Conservation (phyloP, 495 filamentous ascomycete genomes). For the Rhizodiscina lignyota region DNA sequence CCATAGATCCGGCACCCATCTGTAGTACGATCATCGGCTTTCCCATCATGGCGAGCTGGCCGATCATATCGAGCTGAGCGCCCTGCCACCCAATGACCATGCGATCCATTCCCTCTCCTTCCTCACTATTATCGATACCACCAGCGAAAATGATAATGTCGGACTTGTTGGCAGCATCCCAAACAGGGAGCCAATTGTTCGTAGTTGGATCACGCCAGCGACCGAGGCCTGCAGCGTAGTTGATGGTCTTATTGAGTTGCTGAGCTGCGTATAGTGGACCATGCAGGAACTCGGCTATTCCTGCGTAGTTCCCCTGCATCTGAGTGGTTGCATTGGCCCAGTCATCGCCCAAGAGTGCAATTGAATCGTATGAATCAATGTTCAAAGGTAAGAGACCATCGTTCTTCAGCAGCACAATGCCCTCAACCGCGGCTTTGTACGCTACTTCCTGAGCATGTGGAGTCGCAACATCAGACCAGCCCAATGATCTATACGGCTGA, state of each 20-base stretch:
- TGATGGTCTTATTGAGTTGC: slow-evolving; percentile 26
- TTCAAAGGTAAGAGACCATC: slow-evolving; percentile 35
- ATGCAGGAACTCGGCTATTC: slow-evolving; percentile 36
- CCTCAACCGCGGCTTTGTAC: slow-evolving; percentile 39
- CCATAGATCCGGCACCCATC: slow-evolving; percentile 3
- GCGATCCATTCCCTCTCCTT: slow-evolving; percentile 38
- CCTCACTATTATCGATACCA: slow-evolving; percentile 39
- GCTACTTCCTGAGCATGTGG: slow-evolving; percentile 37
- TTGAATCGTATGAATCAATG: slow-evolving; percentile 19
- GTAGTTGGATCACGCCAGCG: slow-evolving; percentile 25
- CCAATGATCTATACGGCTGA: slow-evolving; percentile 30
- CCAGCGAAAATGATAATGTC: slow-evolving; percentile 40
- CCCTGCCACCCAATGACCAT: slow-evolving; percentile 39
- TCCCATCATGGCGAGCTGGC: neutral
- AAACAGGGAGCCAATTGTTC: slow-evolving; percentile 9
- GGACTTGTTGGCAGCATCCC: slow-evolving; percentile 26
- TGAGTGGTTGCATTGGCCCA: slow-evolving; percentile 42
- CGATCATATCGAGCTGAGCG: slow-evolving; percentile 26
- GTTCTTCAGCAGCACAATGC: slow-evolving; percentile 46
- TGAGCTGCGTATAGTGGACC: slow-evolving; percentile 34
- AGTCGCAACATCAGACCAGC: slow-evolving; percentile 34
- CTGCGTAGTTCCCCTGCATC: slow-evolving; percentile 46
- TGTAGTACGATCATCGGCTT: slow-evolving; percentile 1
- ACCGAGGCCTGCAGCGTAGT: slow-evolving; percentile 30
- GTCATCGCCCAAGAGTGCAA: slow-evolving; percentile 43